Conservation (phyloP, 257 asterid species). For the Solanum phureja region DNA sequence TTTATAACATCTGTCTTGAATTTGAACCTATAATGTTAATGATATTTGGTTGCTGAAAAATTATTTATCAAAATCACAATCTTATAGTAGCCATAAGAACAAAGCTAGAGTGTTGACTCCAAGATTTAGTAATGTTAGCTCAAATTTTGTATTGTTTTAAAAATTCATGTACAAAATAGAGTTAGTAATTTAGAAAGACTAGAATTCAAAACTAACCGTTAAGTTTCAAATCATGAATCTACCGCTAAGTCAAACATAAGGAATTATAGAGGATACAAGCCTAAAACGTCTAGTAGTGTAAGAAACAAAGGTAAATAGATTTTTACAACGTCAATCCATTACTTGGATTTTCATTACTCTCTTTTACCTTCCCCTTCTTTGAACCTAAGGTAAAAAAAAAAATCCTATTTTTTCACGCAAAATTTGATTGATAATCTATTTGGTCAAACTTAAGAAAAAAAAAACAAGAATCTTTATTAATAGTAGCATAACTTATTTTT, state of each 20-base stretch:
- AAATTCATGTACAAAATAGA: too few relatives aligned
- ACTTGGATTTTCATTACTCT: background rate
- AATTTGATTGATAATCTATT: background rate
- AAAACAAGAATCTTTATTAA: too few relatives aligned
- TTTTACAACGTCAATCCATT: background rate
- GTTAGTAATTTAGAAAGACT: too few relatives aligned
- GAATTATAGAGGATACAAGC: background rate
- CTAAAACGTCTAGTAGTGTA: too few relatives aligned
- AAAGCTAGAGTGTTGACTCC: background rate
- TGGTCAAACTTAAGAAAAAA: background rate
- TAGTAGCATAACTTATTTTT: background rate
- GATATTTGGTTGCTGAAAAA: background rate
- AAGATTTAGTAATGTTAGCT: background rate
- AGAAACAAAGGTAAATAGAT: too few relatives aligned
- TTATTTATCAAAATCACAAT: background rate
- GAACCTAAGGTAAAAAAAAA: background rate
- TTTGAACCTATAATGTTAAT: background rate
- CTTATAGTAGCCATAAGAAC: background rate
- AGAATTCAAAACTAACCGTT: background rate
- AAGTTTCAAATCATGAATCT: background rate
- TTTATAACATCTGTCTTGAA: background rate
- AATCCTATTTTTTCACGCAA: background rate
- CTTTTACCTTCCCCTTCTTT: background rate
- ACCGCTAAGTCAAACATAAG: background rate
- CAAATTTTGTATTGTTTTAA: too few relatives aligned